Evolutionary conservation across 768 basidiomycete species (phyloP), one percentile per base, ranked within the genome.

Genomic region (Tricholoma flavovirens): DNA sequence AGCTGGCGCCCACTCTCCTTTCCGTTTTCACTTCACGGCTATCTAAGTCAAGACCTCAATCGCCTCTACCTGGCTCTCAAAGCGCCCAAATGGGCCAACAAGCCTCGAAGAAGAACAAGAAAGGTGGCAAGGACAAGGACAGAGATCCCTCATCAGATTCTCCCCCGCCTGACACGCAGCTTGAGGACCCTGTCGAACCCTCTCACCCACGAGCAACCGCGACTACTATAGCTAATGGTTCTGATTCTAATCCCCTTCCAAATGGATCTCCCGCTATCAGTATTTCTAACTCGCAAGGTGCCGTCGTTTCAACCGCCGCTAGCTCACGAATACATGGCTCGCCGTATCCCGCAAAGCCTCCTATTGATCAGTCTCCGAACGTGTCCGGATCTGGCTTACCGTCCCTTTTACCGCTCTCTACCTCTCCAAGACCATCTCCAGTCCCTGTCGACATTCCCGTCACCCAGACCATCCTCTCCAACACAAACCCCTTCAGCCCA

Each of bases 401-500:
- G 4, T 59, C 69, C 9, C 62, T 73, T 7, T 73, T 77, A n/a
- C 67, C 79, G 21, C 72, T 73, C 10, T 65, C 73, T 14, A 8
- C 46, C 29, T 77, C 75, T 7, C 73, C 76, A n/a, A 73, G 70
- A 52, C 69, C 74, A 21, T 58, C 71, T 4, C 69, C 85, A 0
- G 69, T 72, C 4, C 83, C 89, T 5, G 77, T 92, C 55, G 90
- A 93, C 69, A 88, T 90, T 61, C 87, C 91, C 21, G 77, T 81
- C 21, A 84, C 90, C 0, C 87, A 87, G 52, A 93, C 93, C 9
- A 97, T 98, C 62, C 84, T 97, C 55, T 83, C 93, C 55, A 86
- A 90, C 60, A 69, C 77, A 24, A 72, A 80, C 59, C 73, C 77
- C 8, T 78, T 80, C 60, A 81, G 75, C 33, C 81, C 84, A 17